A percentile compares a stretch with the other conserved stretches of the same genome.
These are phyloP conservation scores for Cystobasidiaceae sp. DNA, from an alignment of 1,284 basidiomycete species.

Conservation along the genomic window DNA sequence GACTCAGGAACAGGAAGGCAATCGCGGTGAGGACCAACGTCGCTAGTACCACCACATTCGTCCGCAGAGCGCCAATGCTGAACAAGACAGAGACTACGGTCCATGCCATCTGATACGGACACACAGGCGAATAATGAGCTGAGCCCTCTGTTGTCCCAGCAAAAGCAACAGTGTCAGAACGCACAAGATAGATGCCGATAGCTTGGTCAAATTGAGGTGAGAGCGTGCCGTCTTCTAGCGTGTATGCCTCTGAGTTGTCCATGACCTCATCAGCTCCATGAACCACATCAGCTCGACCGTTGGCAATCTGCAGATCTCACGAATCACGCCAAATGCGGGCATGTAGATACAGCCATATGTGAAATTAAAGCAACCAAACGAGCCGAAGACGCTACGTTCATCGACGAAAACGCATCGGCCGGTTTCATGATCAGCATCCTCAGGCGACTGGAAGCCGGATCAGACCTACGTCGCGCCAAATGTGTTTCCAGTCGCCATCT, in stretches of 20 bases:
- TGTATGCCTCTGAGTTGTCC: constrained; percentile 4
- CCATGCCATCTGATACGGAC: constrained; percentile 17
- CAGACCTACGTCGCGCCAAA: constrained; percentile 15
- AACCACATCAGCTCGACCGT: background rate
- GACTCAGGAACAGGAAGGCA: constrained; percentile 4
- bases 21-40: constrained; percentile 27
- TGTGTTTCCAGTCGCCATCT: constrained; percentile 31
- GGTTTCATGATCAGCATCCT: background rate
- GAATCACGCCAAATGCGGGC: constrained; percentile 13
- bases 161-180: background rate
- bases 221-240: constrained; percentile 3
- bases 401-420: no score
- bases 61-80: constrained; percentile 25
- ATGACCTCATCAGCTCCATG: background rate
- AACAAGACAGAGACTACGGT: constrained; percentile 22
- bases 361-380: constrained; percentile 27
- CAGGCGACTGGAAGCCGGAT: background rate
- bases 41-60: constrained; percentile 22
- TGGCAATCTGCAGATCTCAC: background rate
- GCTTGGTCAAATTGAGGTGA: constrained; percentile 25
- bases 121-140: background rate
- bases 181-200: constrained; percentile 27
- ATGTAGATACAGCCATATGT: constrained; percentile 31
- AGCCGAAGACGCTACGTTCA: background rate
- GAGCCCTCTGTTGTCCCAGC: background rate